phyloP scores from a whole-genome alignment of 441 rosid genomes.

The Metrosideros polymorpha region DNA sequence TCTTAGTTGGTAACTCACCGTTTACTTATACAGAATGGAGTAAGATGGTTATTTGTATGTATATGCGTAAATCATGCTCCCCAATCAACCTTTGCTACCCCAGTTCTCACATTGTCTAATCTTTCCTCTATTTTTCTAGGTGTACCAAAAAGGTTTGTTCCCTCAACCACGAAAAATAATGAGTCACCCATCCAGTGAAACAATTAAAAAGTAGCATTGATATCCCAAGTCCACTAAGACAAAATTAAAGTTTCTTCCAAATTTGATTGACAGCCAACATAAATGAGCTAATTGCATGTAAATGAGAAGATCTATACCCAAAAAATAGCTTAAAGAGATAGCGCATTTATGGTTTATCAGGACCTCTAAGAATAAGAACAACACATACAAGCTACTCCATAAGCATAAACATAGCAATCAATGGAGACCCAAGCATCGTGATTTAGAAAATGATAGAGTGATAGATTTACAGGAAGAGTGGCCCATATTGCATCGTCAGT shows the following conservation, averaged over 20 bases:
- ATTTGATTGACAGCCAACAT: not conserved
- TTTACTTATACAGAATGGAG: not conserved
- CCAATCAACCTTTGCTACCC: not conserved
- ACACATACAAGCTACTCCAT: not conserved
- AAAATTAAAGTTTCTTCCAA: not conserved
- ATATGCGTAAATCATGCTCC: not conserved
- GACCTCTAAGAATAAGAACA: not conserved
- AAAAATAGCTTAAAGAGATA: not conserved
- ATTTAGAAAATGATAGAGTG: not conserved
- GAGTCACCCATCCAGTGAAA: not conserved
- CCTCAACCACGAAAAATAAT: not conserved
- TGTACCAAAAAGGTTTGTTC: not conserved
- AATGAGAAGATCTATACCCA: not conserved
- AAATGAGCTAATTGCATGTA: not conserved
- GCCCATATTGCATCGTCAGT: constrained; percentile 74
- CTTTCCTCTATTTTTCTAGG: not conserved
- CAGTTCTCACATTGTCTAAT: not conserved
- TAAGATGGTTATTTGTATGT: not conserved
- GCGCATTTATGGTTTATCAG: not conserved
- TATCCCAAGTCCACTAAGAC: not conserved
- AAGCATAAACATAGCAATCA: not conserved
- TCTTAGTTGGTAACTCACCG: not conserved
- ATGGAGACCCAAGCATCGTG: not conserved
- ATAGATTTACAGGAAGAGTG: constrained; percentile 58
- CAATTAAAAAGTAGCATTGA: not conserved